phyloP scores from a whole-genome alignment of 345 rosid genomes.

The Isatis tinctoria region DNA sequence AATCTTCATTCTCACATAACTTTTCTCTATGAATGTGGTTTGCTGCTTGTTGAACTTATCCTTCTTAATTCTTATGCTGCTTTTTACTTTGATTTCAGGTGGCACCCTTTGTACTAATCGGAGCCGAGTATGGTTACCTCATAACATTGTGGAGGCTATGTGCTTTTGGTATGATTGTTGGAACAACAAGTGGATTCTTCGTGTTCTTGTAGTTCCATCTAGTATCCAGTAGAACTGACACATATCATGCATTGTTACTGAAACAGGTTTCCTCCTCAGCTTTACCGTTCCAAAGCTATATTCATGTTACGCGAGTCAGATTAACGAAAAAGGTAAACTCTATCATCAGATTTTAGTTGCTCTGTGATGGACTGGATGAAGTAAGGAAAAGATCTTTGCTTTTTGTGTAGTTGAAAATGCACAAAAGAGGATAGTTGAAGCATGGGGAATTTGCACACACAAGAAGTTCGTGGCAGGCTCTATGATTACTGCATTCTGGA shows the following conservation, averaged over 20 bases:
- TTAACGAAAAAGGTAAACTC: constrained; percentile 56
- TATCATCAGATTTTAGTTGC: not conserved
- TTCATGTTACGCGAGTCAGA: constrained; percentile 53
- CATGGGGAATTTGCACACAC: constrained; percentile 80
- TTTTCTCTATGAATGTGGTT: not conserved
- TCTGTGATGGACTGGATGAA: not conserved
- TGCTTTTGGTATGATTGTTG: constrained; percentile 54
- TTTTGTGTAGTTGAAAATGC: constrained; percentile 45
- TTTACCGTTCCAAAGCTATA: constrained; percentile 71
- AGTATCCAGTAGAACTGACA: not conserved
- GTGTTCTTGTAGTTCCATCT: not conserved
- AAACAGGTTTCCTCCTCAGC: constrained; percentile 75
- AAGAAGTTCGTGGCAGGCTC: constrained; percentile 84
- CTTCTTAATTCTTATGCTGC: not conserved
- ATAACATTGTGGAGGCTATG: constrained; percentile 72
- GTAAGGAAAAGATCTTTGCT: not conserved
- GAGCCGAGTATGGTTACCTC: constrained; percentile 85
- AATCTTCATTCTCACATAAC: not conserved
- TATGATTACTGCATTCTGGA: constrained; percentile 79
- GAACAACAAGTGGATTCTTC: not conserved
- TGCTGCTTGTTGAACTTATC: not conserved
- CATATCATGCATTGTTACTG: constrained; percentile 11
- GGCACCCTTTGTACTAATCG: constrained; percentile 74
- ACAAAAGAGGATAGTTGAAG: constrained; percentile 44
- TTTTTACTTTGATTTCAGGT: constrained; percentile 47